Base-by-base conservation (phyloP, 345 rosid species). In the Dipteronia sinensis region DNA sequence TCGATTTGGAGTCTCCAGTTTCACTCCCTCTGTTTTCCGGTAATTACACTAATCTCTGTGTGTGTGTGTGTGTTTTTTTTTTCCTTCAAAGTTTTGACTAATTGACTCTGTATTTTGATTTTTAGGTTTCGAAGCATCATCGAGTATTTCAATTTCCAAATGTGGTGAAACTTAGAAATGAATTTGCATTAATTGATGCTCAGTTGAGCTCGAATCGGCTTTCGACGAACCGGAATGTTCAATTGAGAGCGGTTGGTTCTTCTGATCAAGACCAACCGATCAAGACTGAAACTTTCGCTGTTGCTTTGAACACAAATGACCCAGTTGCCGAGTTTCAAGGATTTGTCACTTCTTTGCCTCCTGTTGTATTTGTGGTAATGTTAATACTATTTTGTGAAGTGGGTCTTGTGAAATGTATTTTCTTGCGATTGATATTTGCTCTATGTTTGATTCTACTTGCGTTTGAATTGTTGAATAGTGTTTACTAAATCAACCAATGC, bases 291-390 rank as follows among this genome's bases (percentile, higher is more conserved):
- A 82, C 65, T 47, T 68, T 27, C n/a, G 13, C 49, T 23, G 64
- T 12, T 38, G 67, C 47, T 44, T n/a, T 53, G 7, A 77, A 75
- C 56, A 65, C 85, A 11, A 78, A 81, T 55, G 34, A 62, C 77
- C 83, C 79, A 34, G 15, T 89, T 69, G 76, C 81, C 27, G 83
- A 74, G 44, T 83, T 89, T 38, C 90, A 82, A 59, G 88, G 78
- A 47, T 73, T 82, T 67, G 31, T 93, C 69, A 40, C 78, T 67
- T 72, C 91, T 44, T 81, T 84, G 23, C 89, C 96, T 84, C 90
- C 94, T 59, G 78, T 90, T 64, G 87, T 88, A 74, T 86, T 82
- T 72, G 74, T 80, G 91, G 97, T 95, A 90, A 80, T 53, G 6
- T 53, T 17, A 16, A 53, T 23, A 10, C 22, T 55, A 44, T 76